Evolutionary conservation across 2,329 filamentous ascomycete genomes (phyloP).

Genomic region (Rutstroemia sp.): DNA sequence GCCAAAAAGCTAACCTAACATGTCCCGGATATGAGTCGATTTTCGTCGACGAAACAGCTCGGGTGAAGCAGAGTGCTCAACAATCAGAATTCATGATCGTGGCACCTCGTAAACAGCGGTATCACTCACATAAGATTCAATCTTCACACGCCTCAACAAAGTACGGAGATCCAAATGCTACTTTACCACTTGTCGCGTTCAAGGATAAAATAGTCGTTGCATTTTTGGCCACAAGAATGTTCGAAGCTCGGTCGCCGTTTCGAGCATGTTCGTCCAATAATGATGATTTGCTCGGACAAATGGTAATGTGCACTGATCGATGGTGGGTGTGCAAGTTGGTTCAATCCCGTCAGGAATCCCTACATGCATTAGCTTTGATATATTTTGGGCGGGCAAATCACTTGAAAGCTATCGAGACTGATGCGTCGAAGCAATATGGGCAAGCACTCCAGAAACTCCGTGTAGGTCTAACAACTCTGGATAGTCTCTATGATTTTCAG

Average conservation of each 20-base stretch:
- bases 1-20: conserved; percentile 10
- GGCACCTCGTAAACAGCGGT: neutral
- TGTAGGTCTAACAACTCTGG: neutral
- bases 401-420: neutral
- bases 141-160: neutral
- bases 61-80: conserved; percentile 8
- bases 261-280: neutral
- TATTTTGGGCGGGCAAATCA: conserved; percentile 7
- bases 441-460: conserved; percentile 4
- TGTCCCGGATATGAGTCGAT: conserved; percentile 8
- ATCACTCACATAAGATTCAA: neutral
- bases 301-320: neutral
- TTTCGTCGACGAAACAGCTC: conserved; percentile 5
- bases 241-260: neutral
- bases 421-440: conserved; percentile 1
- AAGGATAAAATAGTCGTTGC: conserved; percentile 10
- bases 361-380: conserved; percentile 11
- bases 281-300: neutral
- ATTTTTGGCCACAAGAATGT: conserved; percentile 2
- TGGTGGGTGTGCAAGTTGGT: conserved; percentile 6
- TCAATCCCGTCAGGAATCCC: conserved; percentile 6
- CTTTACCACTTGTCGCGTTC: conserved; percentile 6
- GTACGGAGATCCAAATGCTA: neutral
- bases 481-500: conserved; percentile 1
- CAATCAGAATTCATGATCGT: neutral